A percentile compares a stretch with the other conserved stretches of the same genome.
Conservation (phyloP, 2,329 filamentous ascomycete genomes). For the Sporothrix dimorphospora region DNA sequence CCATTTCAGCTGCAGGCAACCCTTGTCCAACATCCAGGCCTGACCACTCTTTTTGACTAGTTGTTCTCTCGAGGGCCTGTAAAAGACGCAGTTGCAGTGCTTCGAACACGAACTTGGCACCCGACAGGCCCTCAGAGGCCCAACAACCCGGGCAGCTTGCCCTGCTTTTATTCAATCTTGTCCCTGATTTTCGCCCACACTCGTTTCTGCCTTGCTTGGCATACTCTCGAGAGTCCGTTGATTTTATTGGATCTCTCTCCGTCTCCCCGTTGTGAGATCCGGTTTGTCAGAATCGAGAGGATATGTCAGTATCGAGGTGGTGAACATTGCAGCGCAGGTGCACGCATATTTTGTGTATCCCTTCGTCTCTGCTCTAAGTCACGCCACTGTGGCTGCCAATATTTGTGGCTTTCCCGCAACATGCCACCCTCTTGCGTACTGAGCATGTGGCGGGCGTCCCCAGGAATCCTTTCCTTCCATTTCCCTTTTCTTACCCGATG, state of each 20-base stretch:
- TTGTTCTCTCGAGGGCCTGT: not conserved
- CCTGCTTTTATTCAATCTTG: not conserved
- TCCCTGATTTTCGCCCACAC: not conserved
- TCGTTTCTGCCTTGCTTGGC: not conserved
- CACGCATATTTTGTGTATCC: no score
- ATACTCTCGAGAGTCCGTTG: not conserved
- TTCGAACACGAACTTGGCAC: conserved; percentile 7
- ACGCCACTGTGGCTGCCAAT: not conserved
- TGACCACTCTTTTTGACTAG: not conserved
- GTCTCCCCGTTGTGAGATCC: not conserved
- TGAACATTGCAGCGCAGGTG: no score
- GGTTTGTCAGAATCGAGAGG: not conserved
- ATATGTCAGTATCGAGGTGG: not conserved
- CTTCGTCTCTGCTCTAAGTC: not conserved
- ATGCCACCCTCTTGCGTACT: conserved; percentile 4
- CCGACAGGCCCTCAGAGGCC: not conserved
- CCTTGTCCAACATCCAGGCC: not conserved
- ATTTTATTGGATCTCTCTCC: not conserved
- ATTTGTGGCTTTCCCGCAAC: conserved; percentile 1
- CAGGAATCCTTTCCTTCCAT: not conserved
- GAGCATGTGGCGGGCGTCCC: conserved; percentile 13
- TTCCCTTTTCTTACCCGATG: not conserved
- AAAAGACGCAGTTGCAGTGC: conserved; percentile 15
- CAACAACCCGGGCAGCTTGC: not conserved
- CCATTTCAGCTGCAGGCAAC: not conserved